phyloP scores from a whole-genome alignment of 2,329 filamentous ascomycete genomes.

The Blastomyces emzantsi region DNA sequence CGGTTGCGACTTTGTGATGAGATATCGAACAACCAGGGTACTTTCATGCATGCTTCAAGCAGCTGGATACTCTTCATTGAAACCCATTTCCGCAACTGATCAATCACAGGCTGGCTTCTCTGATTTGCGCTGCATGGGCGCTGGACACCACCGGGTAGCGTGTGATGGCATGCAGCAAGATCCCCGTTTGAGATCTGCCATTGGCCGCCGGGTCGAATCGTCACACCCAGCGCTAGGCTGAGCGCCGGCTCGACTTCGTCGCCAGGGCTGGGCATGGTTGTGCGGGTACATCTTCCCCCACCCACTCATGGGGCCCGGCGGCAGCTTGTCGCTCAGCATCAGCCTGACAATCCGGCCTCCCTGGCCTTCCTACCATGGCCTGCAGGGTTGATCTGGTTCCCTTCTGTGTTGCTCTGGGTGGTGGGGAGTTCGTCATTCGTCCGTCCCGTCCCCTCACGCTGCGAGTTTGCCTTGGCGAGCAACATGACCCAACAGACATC shows the following conservation, averaged over 20 bases:
- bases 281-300: background rate
- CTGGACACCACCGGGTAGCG: constrained; percentile 4
- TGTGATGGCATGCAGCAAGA: constrained; percentile 16
- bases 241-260: background rate
- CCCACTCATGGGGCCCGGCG: background rate
- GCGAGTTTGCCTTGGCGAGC: constrained; percentile 4
- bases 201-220: constrained; percentile 12
- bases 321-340: background rate
- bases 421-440: background rate
- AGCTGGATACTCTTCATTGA: background rate
- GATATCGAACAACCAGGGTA: background rate
- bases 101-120: constrained; percentile 1
- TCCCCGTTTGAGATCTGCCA: constrained; percentile 11
- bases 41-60: background rate
- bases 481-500: background rate
- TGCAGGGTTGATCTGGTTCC: background rate
- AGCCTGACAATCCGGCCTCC: background rate
- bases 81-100: constrained; percentile 3
- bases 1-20: background rate
- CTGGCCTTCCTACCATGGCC: background rate
- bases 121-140: constrained; percentile 4
- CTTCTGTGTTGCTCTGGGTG: background rate
- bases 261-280: background rate
- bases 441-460: background rate
- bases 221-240: constrained; percentile 13